These are phyloP conservation scores for Cicer chorassanicum DNA, from an alignment of 306 rosid genomes.

Conservation along the genomic window DNA sequence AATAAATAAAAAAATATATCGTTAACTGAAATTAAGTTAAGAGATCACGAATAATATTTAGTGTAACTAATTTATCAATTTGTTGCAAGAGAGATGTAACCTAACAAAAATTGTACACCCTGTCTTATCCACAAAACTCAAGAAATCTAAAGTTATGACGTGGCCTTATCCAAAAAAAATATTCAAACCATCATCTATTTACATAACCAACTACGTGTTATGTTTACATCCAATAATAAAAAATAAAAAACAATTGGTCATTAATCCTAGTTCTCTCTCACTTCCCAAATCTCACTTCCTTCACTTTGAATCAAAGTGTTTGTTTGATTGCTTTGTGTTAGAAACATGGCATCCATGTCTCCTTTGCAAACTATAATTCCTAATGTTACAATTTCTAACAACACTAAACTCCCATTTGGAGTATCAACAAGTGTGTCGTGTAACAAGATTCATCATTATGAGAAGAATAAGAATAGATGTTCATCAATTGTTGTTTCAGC, in stretches of 20 bases:
- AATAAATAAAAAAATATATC: too few relatives aligned
- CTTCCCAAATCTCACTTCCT: neutral
- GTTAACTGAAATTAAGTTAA: too few relatives aligned
- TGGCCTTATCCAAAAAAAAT: slow-evolving; percentile 72
- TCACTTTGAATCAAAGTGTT: neutral
- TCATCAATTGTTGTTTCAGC: slow-evolving; percentile 68
- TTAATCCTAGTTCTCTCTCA: neutral
- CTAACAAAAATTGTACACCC: slow-evolving; percentile 37
- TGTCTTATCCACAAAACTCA: slow-evolving; percentile 60
- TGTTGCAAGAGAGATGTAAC: neutral
- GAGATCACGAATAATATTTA: too few relatives aligned
- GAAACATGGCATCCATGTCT: slow-evolving; percentile 60
- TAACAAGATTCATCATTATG: slow-evolving; percentile 4
- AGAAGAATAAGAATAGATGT: slow-evolving; percentile 48
- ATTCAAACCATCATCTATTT: neutral
- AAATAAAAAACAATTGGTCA: neutral
- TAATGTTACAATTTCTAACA: slow-evolving; percentile 16
- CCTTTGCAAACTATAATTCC: slow-evolving; percentile 50
- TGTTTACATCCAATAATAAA: slow-evolving; percentile 37
- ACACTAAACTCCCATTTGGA: slow-evolving; percentile 13
- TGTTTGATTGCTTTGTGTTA: neutral
- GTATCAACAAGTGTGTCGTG: slow-evolving; percentile 36
- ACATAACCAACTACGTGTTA: slow-evolving; percentile 34
- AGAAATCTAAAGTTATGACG: slow-evolving; percentile 51
- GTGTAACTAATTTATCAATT: too few relatives aligned